Conservation (phyloP, 495 filamentous ascomycete species). For the Massariosphaeria phaeospora region DNA sequence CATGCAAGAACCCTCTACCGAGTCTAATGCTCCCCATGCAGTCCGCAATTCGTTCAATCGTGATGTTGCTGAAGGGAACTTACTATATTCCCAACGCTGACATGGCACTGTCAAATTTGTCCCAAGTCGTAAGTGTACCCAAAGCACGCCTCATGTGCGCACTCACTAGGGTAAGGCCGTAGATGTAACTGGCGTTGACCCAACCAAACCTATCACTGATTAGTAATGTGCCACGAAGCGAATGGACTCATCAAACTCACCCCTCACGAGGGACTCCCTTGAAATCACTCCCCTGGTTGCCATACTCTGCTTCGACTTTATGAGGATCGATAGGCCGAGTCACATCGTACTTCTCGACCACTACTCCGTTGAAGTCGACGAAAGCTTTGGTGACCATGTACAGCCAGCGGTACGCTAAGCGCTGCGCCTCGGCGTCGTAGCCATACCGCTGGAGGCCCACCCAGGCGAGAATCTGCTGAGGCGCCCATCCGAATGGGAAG, state of each 20-base stretch:
- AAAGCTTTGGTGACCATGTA: constrained; percentile 97
- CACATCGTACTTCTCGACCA: constrained; percentile 98
- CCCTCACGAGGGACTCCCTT: constrained; percentile 92
- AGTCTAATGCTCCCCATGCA: neutral
- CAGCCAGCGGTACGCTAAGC: constrained; percentile 88
- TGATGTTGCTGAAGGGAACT: constrained; percentile 2
- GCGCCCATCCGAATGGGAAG: constrained; percentile 96
- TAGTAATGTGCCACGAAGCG: constrained; percentile 23
- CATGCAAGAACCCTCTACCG: too few relatives aligned
- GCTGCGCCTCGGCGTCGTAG: constrained; percentile 80
- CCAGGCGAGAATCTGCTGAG: constrained; percentile 98
- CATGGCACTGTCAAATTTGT: constrained; percentile 60
- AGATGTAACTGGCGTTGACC: constrained; percentile 96
- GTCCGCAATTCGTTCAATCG: neutral
- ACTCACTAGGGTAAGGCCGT: constrained; percentile 77
- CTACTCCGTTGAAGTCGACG: constrained; percentile 93
- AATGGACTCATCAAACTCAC: constrained; percentile 47
- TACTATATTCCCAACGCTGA: constrained; percentile 30
- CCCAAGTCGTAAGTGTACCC: constrained; percentile 75
- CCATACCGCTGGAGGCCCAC: constrained; percentile 84
- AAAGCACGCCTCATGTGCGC: constrained; percentile 81
- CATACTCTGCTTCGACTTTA: constrained; percentile 91
- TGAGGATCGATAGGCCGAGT: constrained; percentile 84
- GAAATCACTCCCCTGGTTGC: constrained; percentile 91
- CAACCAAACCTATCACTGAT: constrained; percentile 75